A percentile compares a stretch with the other conserved stretches of the same genome.
These are phyloP conservation scores for Misopates orontium DNA, from an alignment of 257 asterid genomes.

Conservation along the genomic window DNA sequence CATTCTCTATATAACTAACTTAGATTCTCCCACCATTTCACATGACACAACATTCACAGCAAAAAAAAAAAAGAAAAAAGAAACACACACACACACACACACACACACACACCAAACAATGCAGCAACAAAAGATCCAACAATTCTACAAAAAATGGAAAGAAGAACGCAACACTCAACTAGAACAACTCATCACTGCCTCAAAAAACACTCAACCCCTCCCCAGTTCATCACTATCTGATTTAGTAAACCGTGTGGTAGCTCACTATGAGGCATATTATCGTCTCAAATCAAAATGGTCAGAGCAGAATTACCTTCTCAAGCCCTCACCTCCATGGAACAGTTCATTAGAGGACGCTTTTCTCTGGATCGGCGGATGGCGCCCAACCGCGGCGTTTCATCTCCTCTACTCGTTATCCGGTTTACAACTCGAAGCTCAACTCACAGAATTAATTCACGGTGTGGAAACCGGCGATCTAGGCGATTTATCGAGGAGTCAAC, in stretches of 20 bases:
- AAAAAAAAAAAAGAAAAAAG: no score
- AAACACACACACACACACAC: background rate
- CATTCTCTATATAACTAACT: no score
- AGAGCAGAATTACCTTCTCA: constrained; percentile 10
- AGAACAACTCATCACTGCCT: constrained; percentile 30
- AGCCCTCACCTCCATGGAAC: constrained; percentile 43
- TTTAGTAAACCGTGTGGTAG: constrained; percentile 4
- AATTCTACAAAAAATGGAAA: constrained; percentile 34
- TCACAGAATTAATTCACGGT: no score
- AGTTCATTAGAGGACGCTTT: background rate
- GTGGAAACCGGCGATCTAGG: no score
- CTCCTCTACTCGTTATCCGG: constrained; percentile 18
- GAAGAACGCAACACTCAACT: constrained; percentile 30
- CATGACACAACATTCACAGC: no score
- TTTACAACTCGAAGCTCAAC: constrained; percentile 1
- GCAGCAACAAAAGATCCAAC: constrained; percentile 3
- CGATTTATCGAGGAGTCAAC: no score
- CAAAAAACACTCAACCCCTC: background rate
- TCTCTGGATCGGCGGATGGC: constrained; percentile 21
- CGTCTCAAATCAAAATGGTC: constrained; percentile 29
- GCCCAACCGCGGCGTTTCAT: constrained; percentile 12
- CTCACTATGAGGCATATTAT: constrained; percentile 44
- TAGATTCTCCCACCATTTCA: no score
- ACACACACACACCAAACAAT: background rate
- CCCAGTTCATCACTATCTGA: background rate